Evolutionary conservation across 192 early-diverging fungal species (phyloP), one percentile per base, ranked within the genome.

Genomic region (Neocallimastix lanati): DNA sequence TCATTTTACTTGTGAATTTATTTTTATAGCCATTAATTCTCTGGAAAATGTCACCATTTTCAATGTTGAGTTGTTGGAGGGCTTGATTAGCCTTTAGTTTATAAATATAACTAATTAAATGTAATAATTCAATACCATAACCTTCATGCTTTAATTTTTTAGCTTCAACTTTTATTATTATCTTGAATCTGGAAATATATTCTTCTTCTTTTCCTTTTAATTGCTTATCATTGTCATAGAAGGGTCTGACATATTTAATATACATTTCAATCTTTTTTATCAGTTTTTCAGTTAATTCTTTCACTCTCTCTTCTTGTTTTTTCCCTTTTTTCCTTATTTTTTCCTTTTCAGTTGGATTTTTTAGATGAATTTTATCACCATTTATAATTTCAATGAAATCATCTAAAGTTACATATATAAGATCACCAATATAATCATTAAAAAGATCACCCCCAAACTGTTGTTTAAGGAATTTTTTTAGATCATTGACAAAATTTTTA

Each of bases 101-200:
- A 83, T 99, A 99, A 11, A 93, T 94, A 85, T 91, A 93, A 78
- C 97, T 96, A 80, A 98, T 92, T 4, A 93, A 92, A 83, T 97
- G 95, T 77, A 99, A 84, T n/a, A 99, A 88, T 84, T 97, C 96
- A n/a, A 95, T 89, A 29, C 97, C 97, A 82, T 94, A 95, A 33
- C 91, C 93, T 83, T 98, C 97, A 27, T 84, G 81, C 84, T 96
- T 95, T 76, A 99, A 89, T 28, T 90, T 89, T 77, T 96, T 93
- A 12, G 95, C 95, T 82, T 99, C 96, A 33, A 90, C 80, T 78
- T 88, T 86, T 37, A 93, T 88, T 67, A 90, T 85, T 27, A 89
- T 85, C 76, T 86, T 86, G 85, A 94, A 96, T 0, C 90, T 85
- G 67, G 88, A 83, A 35, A 91, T 82, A 14, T 92, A 90, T 11